Percentiles rank a stretch among this genome's conserved stretches.
Conservation (phyloP, 805 yeast species). For the Myxozyma lipomycoides region DNA sequence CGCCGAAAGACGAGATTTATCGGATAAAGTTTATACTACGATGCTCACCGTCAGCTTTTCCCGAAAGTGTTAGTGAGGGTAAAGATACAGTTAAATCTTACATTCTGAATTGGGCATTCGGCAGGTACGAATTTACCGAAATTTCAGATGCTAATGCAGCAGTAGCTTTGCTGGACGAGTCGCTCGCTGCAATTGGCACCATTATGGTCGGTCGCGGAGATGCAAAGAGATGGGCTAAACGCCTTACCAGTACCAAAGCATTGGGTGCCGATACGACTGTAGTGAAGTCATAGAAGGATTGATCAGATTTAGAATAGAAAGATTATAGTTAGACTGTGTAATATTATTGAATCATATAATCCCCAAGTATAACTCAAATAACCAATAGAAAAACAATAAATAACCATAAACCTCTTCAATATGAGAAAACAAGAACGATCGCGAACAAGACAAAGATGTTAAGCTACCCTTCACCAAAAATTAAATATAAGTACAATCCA, state of each 20-base stretch:
- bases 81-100: neutral
- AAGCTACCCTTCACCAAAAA: no score
- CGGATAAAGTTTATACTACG: conserved; percentile 26
- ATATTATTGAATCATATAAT: no score
- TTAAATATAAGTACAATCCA: no score
- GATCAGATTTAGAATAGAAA: no score
- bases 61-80: neutral
- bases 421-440: no score
- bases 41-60: neutral
- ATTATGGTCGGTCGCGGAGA: conserved; percentile 29
- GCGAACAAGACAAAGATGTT: no score
- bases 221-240: conserved; percentile 20
- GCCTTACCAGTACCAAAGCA: conserved; percentile 11
- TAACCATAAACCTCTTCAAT: no score
- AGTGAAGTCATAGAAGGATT: neutral
- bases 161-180: conserved; percentile 6
- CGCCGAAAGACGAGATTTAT: conserved; percentile 29
- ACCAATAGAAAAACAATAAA: no score
- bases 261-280: conserved; percentile 10
- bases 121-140: conserved; percentile 25
- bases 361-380: no score
- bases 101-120: conserved; percentile 30
- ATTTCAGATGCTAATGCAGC: conserved; percentile 7
- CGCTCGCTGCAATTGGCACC: conserved; percentile 24
- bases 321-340: no score